Percentiles rank a stretch among this genome's conserved stretches.
These are phyloP conservation scores for Hygrophila difformis DNA, from an alignment of 257 asterid species.

Conservation along the genomic window DNA sequence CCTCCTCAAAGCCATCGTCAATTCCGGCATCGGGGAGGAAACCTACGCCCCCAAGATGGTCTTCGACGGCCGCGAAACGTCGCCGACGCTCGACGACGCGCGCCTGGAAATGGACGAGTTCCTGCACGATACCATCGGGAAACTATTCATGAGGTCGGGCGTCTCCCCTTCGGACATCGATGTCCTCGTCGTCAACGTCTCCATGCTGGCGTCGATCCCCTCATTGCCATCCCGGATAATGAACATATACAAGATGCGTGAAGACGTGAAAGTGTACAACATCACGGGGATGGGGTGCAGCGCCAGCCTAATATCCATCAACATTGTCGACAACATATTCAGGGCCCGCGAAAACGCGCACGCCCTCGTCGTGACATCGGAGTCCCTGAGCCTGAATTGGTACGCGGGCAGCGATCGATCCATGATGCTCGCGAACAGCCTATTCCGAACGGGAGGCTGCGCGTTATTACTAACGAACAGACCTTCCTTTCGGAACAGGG, in stretches of 20 bases:
- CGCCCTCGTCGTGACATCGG: slow-evolving; percentile 64
- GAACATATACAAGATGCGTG: slow-evolving; percentile 43
- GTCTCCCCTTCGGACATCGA: slow-evolving; percentile 52
- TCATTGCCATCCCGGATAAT: slow-evolving; percentile 47
- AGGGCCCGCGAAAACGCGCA: slow-evolving; percentile 21
- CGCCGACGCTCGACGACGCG: slow-evolving; percentile 41
- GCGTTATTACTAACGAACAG: slow-evolving; percentile 47
- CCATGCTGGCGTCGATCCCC: slow-evolving; percentile 56
- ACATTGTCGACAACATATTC: slow-evolving; percentile 41
- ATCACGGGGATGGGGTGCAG: slow-evolving; percentile 87
- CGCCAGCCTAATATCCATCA: slow-evolving; percentile 54
- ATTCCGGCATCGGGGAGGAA: slow-evolving; percentile 92
- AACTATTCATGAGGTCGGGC: slow-evolving; percentile 27
- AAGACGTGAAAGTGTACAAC: slow-evolving; percentile 56
- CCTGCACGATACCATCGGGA: slow-evolving; percentile 34
- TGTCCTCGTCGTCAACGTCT: slow-evolving; percentile 57
- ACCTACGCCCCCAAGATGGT: slow-evolving; percentile 79
- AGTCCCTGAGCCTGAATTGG: slow-evolving; percentile 62
- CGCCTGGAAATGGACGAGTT: slow-evolving; percentile 60
- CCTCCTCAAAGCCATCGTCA: slow-evolving; percentile 64
- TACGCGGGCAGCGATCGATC: slow-evolving; percentile 64
- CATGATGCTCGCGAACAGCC: slow-evolving; percentile 69
- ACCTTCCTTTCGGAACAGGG: not conserved
- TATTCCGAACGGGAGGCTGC: slow-evolving; percentile 76
- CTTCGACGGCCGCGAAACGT: slow-evolving; percentile 44